Evolutionary conservation across 352 stramenopile genomes (phyloP).

Genomic region (Phytophthora pluvialis): DNA sequence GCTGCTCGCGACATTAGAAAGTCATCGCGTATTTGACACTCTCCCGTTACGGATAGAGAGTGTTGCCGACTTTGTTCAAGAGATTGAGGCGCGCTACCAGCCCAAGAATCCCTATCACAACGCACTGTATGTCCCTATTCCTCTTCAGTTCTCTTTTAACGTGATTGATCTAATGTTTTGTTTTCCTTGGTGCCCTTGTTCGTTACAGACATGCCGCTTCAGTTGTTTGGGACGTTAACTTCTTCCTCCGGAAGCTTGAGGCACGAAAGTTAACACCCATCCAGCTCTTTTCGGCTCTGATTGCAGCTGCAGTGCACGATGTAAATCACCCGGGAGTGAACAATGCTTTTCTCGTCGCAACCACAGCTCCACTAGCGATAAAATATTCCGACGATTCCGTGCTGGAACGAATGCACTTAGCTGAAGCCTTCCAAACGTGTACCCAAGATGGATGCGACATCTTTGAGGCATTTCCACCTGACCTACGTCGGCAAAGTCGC

Average conservation of each 20-base stretch:
- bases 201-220: slow-evolving; percentile 63
- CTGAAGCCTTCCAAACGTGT: slow-evolving; percentile 68
- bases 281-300: slow-evolving; percentile 79
- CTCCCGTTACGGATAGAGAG: slow-evolving; percentile 62
- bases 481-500: slow-evolving; percentile 59
- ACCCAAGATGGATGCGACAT: slow-evolving; percentile 77
- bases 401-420: slow-evolving; percentile 87
- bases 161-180: slow-evolving; percentile 5
- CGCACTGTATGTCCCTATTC: slow-evolving; percentile 51
- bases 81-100: slow-evolving; percentile 75
- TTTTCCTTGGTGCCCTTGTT: not conserved
- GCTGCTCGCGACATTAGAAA: slow-evolving; percentile 71
- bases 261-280: slow-evolving; percentile 42
- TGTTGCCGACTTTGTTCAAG: slow-evolving; percentile 57
- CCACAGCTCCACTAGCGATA: slow-evolving; percentile 85
- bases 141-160: not conserved
- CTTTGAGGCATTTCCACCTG: slow-evolving; percentile 63
- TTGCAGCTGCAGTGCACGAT: slow-evolving; percentile 93
- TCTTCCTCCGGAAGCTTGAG: slow-evolving; percentile 61
- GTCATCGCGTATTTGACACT: slow-evolving; percentile 62
- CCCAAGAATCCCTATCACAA: slow-evolving; percentile 86
- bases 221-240: slow-evolving; percentile 79
- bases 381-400: slow-evolving; percentile 94
- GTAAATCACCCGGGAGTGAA: slow-evolving; percentile 93
- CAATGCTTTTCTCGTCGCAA: slow-evolving; percentile 92